Percentiles rank a stretch among this genome's conserved stretches.
These are phyloP conservation scores for Microthlaspi erraticum DNA, from an alignment of 345 rosid species.

Conservation along the genomic window DNA sequence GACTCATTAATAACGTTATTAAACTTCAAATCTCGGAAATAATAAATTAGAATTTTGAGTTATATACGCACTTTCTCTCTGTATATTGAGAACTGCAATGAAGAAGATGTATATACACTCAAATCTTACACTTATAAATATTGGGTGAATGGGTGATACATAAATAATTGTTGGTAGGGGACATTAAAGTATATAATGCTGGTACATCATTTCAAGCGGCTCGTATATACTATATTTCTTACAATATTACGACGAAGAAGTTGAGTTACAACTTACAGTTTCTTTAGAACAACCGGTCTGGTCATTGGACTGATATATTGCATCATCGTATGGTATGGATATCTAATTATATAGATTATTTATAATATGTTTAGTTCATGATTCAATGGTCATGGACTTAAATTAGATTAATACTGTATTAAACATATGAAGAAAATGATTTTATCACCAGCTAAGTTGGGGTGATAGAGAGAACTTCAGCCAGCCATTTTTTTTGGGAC, in stretches of 20 bases:
- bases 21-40: neutral
- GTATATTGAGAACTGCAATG: neutral
- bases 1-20: constrained; percentile 22
- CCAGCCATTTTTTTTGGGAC: constrained; percentile 24
- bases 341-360: neutral
- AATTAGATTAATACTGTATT: neutral
- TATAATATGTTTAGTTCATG: neutral
- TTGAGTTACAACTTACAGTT: neutral
- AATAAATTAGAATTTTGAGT: neutral
- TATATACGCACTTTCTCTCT: neutral
- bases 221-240: neutral
- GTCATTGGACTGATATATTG: neutral
- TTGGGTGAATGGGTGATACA: neutral
- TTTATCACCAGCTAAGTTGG: neutral
- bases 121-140: neutral
- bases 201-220: neutral
- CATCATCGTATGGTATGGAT: neutral
- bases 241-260: neutral
- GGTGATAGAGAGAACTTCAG: neutral
- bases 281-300: neutral
- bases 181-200: neutral
- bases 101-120: neutral
- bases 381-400: neutral
- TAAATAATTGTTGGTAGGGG: neutral
- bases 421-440: neutral